Evolutionary conservation across 1,284 basidiomycete species (phyloP), one percentile per base, ranked within the genome.

Genomic region (Neolentinus lepideus): DNA sequence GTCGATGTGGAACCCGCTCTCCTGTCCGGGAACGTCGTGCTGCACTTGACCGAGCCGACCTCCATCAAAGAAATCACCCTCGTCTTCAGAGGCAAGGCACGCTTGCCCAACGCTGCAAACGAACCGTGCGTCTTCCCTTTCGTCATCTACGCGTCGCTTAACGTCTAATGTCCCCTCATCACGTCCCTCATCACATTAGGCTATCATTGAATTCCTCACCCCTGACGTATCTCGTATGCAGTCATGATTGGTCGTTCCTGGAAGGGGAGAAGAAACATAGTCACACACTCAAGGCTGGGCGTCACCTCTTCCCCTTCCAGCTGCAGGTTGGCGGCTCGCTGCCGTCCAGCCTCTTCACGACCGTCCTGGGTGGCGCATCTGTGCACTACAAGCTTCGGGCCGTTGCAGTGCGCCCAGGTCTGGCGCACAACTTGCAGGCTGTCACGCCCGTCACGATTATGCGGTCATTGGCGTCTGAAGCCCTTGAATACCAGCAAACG

Each of bases 401-500:
- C 0, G 78, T 84, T 38, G 91, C 87, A 27, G 76, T 83, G 10
- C 84, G 93, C 2, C 79, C 90, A 0, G 88, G 88, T 6, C 83
- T 94, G 61, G 76, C 79, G 52, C 76, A 82, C 57, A 94, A 94
- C 66, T 80, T 92, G 55, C 80, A 85, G 54, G 75, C 83, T 1
- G 71, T 76, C 51, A 71, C 75, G 50, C 80, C 84, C 11, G 80
- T 97, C 56, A 74, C 77, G 58, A 75, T 97, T 59, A 64, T 89
- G 51, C 84, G 93, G 56, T 84, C 86, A 2, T 89, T 93, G 63
- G 77, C 83, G 3, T 69, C 82, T 2, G 92, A 95, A 61, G 88
- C 94, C 1, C 81, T 96, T 63, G 94, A 97, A 70, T 97, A 92
- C 75, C 94, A 92, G 66, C 94, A 97, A 69, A 94, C 92, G 1